Percentiles rank a stretch among this genome's conserved stretches.
phyloP scores from a whole-genome alignment of 306 rosid genomes.

The Corylus americana region DNA sequence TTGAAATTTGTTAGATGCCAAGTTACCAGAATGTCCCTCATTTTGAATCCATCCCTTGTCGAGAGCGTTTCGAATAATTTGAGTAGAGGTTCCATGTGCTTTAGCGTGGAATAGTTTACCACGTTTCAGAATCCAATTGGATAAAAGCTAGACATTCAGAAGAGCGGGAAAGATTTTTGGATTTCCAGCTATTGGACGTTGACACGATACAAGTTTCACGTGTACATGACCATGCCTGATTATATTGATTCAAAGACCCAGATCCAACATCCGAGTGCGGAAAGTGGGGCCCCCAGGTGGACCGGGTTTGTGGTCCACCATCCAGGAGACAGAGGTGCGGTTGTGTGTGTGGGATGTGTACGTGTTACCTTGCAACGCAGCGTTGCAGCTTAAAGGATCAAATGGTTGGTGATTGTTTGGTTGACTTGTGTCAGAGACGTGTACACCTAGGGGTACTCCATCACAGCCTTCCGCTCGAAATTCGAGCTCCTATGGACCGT shows the following conservation, averaged over 20 bases:
- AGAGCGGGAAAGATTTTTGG: neutral
- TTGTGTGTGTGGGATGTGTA: slow-evolving; percentile 7
- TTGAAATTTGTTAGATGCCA: neutral
- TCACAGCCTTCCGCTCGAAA: neutral
- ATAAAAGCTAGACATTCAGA: neutral
- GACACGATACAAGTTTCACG: slow-evolving; percentile 7
- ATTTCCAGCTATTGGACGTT: neutral
- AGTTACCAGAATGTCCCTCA: slow-evolving; percentile 18
- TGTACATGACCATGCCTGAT: neutral
- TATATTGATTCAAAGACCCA: neutral
- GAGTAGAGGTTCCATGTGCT: neutral
- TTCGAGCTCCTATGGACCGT: neutral
- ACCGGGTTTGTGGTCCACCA: neutral
- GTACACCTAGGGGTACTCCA: neutral
- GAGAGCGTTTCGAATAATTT: slow-evolving; percentile 9
- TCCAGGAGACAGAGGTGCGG: neutral
- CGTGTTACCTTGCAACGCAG: neutral
- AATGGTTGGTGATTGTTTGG: neutral
- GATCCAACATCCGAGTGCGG: slow-evolving; percentile 32
- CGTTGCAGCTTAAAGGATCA: neutral
- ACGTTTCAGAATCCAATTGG: neutral
- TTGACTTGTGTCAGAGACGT: neutral
- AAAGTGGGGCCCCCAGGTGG: slow-evolving; percentile 12
- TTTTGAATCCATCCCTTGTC: slow-evolving; percentile 20
- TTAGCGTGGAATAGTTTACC: neutral